Percentiles rank a stretch among this genome's conserved stretches.
Conservation (phyloP, 306 rosid genomes). For the Gillenia trifoliata region DNA sequence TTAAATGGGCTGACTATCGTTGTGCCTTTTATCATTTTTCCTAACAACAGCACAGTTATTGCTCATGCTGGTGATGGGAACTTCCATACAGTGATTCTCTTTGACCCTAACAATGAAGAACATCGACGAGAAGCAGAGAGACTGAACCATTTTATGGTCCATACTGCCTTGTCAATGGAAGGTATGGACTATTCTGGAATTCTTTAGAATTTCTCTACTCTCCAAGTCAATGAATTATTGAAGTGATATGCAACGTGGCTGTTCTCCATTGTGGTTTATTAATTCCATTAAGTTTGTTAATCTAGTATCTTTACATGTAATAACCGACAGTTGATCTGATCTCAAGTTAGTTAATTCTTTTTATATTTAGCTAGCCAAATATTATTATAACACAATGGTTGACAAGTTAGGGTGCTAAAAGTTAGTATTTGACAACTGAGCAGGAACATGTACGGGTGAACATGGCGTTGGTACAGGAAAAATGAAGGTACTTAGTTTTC, state of each 20-base stretch:
- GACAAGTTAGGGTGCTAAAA: constrained; percentile 20
- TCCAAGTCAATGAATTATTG: background rate
- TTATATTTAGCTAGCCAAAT: background rate
- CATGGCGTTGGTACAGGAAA: constrained; percentile 98
- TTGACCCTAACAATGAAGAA: constrained; percentile 70
- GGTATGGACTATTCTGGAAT: constrained; percentile 34
- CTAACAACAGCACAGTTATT: constrained; percentile 63
- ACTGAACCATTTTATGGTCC: constrained; percentile 81
- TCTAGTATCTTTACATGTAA: background rate
- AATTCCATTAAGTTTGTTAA: background rate
- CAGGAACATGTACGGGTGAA: constrained; percentile 96
- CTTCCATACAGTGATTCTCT: constrained; percentile 77
- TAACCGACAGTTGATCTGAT: background rate
- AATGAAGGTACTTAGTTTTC: constrained; percentile 61
- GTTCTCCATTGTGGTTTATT: background rate
- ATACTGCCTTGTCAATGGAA: constrained; percentile 79
- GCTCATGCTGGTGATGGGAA: constrained; percentile 99
- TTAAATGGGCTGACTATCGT: background rate
- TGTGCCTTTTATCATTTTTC: constrained; percentile 16
- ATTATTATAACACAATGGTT: background rate
- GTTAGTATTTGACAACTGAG: constrained; percentile 20
- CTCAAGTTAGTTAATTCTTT: constrained; percentile 1
- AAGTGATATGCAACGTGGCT: background rate
- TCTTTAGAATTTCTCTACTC: background rate
- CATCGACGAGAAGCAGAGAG: constrained; percentile 76